Percentiles rank a stretch among this genome's conserved stretches.
Evolutionary conservation across 2,329 filamentous ascomycete species (phyloP).

Genomic region (Botrytis deweyae): DNA sequence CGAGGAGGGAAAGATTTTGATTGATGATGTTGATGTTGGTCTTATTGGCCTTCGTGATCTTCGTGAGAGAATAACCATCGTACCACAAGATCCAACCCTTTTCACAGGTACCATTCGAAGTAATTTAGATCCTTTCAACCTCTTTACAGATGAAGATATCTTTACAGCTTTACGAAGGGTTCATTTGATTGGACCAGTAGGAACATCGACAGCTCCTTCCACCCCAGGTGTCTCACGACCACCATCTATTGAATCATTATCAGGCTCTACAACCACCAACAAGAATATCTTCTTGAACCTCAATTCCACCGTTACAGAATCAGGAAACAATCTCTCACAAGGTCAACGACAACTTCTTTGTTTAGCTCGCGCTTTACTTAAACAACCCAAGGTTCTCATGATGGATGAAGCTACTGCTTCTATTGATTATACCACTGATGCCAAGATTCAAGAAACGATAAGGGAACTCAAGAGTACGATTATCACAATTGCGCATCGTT

Average conservation of each 20-base stretch:
- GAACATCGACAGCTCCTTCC: constrained; percentile 34
- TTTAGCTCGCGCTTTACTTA: constrained; percentile 87
- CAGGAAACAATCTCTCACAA: constrained; percentile 90
- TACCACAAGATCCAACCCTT: constrained; percentile 93
- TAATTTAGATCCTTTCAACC: constrained; percentile 88
- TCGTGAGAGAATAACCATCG: constrained; percentile 92
- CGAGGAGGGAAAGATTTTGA: constrained; percentile 81
- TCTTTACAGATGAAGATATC: constrained; percentile 88
- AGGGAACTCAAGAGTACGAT: constrained; percentile 91
- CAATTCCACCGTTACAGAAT: constrained; percentile 79
- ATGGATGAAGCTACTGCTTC: constrained; percentile 99
- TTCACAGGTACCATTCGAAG: constrained; percentile 89
- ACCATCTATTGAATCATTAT: constrained; percentile 29
- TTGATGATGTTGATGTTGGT: constrained; percentile 89
- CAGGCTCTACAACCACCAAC: constrained; percentile 57
- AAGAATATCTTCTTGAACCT: constrained; percentile 94
- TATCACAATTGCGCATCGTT: constrained; percentile 91
- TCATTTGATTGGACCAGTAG: constrained; percentile 69
- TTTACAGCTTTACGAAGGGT: constrained; percentile 84
- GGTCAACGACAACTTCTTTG: constrained; percentile 94
- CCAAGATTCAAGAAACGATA: constrained; percentile 95
- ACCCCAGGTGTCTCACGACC: constrained; percentile 40
- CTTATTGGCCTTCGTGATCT: constrained; percentile 89
- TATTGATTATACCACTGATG: constrained; percentile 93
- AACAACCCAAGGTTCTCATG: constrained; percentile 87